Evolutionary conservation across 306 rosid genomes (phyloP).

Genomic region (Casuarina glauca): DNA sequence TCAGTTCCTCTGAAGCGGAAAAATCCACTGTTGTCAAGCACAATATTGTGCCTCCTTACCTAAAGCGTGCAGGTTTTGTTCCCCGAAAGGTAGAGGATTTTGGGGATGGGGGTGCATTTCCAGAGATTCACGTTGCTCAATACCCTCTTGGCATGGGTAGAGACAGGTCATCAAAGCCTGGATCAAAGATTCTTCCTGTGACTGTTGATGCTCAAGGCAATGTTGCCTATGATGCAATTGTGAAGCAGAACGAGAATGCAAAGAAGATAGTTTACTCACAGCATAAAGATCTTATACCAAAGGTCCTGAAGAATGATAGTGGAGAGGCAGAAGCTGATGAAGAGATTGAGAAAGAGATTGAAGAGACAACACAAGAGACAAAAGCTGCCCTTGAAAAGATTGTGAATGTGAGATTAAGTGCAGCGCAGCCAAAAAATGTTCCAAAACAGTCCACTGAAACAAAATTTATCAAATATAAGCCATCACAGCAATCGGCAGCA

Average conservation of each 20-base stretch:
- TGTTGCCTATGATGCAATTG: constrained; percentile 89
- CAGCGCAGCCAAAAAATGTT: constrained; percentile 81
- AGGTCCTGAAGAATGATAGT: constrained; percentile 55
- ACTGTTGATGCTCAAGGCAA: constrained; percentile 84
- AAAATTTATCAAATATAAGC: constrained; percentile 79
- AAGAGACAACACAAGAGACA: constrained; percentile 72
- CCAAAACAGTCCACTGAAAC: constrained; percentile 68
- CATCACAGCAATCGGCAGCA: constrained; percentile 80
- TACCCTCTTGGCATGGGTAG: constrained; percentile 89
- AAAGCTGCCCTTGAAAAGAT: constrained; percentile 87
- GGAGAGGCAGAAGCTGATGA: constrained; percentile 51
- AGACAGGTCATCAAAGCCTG: constrained; percentile 52
- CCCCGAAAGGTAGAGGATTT: constrained; percentile 81
- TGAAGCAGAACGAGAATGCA: constrained; percentile 78
- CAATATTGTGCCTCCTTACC: constrained; percentile 67
- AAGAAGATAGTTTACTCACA: constrained; percentile 77
- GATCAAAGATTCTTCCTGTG: constrained; percentile 72
- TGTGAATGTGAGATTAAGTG: constrained; percentile 36
- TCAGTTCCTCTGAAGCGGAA: constrained; percentile 60
- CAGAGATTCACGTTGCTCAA: constrained; percentile 85
- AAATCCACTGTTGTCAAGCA: constrained; percentile 44
- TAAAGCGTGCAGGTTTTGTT: constrained; percentile 75
- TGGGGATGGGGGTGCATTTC: constrained; percentile 24
- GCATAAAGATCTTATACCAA: constrained; percentile 72
- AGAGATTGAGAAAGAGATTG: constrained; percentile 62